Conservation (phyloP, 2,329 filamentous ascomycete species). For the Cercospora sojina region DNA sequence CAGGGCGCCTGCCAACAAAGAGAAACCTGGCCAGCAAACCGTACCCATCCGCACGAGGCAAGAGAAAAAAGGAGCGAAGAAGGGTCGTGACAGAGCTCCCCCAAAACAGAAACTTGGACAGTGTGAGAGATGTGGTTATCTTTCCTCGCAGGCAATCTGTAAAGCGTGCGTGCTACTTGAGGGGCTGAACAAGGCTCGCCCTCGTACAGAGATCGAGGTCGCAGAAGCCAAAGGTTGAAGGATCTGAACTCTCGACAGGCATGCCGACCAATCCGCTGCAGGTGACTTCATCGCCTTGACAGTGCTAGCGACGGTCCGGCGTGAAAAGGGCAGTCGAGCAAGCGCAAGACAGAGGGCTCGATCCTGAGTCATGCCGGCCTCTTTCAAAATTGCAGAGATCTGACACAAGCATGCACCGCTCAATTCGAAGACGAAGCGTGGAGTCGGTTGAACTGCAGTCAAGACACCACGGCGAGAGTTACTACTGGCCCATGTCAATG, state of each 20-base stretch:
- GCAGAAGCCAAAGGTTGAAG: slow-evolving; percentile 16
- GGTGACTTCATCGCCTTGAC: no score
- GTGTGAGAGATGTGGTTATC: slow-evolving; percentile 87
- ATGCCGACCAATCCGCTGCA: not conserved
- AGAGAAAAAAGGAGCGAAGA: slow-evolving; percentile 31
- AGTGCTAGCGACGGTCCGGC: no score
- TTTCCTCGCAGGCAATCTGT: slow-evolving; percentile 90
- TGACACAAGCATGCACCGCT: no score
- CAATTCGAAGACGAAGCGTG: no score
- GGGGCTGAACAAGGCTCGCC: slow-evolving; percentile 74
- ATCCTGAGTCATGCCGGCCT: no score
- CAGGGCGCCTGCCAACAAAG: slow-evolving; percentile 33
- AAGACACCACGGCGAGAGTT: no score
- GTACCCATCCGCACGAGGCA: slow-evolving; percentile 38
- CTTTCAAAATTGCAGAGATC: no score
- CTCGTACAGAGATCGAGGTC: slow-evolving; percentile 43
- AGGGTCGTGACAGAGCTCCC: slow-evolving; percentile 16
- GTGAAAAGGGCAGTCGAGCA: no score
- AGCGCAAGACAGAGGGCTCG: no score
- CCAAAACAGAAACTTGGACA: slow-evolving; percentile 74
- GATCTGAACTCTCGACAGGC: not conserved
- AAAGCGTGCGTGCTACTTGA: slow-evolving; percentile 91
- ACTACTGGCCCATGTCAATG: no score
- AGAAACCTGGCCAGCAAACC: slow-evolving; percentile 11
- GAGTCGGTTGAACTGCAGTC: no score